Evolutionary conservation across 495 filamentous ascomycete genomes (phyloP).

Genomic region (Penicillium daleae): DNA sequence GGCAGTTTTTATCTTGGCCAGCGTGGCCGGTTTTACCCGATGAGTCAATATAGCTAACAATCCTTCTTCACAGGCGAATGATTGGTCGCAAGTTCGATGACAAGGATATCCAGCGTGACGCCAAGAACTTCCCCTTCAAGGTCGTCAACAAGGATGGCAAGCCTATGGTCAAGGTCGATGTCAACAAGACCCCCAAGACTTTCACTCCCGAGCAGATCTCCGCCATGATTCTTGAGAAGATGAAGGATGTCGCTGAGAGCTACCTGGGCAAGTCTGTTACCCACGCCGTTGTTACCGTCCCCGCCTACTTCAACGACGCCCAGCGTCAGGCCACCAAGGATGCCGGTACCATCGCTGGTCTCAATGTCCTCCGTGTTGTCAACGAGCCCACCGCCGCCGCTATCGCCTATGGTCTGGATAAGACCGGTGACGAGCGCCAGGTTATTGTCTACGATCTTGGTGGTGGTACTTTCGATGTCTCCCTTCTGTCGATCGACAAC

Average conservation of each 20-base stretch:
- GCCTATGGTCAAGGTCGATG: constrained; percentile 77
- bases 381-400: constrained; percentile 97
- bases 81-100: constrained; percentile 89
- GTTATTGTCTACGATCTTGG: constrained; percentile 98
- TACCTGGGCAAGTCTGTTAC: constrained; percentile 91
- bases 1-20: neutral
- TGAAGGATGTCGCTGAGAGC: constrained; percentile 92
- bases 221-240: constrained; percentile 83
- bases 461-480: constrained; percentile 99
- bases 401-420: constrained; percentile 93
- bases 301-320: constrained; percentile 97
- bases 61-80: constrained; percentile 62
- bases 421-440: constrained; percentile 83
- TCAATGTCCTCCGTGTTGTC: constrained; percentile 94
- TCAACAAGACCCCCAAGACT: constrained; percentile 70
- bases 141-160: constrained; percentile 81
- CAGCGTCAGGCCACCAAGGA: constrained; percentile 98
- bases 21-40: constrained; percentile 6
- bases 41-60: constrained; percentile 25
- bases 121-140: constrained; percentile 92
- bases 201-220: constrained; percentile 87
- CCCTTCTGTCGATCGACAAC: constrained; percentile 92
- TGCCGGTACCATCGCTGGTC: constrained; percentile 91
- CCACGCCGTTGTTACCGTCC: constrained; percentile 94
- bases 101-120: constrained; percentile 80